These are phyloP conservation scores for Saturnispora bothae DNA, from an alignment of 805 yeast species.

Conservation along the genomic window DNA sequence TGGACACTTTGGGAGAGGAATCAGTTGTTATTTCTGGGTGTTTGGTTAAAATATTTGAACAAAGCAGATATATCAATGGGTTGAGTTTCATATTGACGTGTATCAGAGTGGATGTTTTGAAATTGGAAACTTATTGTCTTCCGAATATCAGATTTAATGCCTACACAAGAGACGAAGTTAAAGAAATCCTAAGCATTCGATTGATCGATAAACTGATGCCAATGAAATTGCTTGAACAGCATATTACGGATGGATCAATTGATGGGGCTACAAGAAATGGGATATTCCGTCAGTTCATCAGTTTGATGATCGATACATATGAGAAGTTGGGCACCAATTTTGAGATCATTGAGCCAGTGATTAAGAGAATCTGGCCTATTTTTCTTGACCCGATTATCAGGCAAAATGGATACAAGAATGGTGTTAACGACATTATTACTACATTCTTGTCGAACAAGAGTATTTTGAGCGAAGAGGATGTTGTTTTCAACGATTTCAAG, in stretches of 20 bases:
- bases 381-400: constrained; percentile 21
- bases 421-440: constrained; percentile 22
- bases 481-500: constrained; percentile 17
- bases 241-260: constrained; percentile 5
- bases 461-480: constrained; percentile 18
- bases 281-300: constrained; percentile 27
- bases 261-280: constrained; percentile 9
- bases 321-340: constrained; percentile 38
- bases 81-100: constrained; percentile 32
- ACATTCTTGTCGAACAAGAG: constrained; percentile 20
- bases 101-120: constrained; percentile 30
- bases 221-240: constrained; percentile 1
- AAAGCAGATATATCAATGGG: constrained; percentile 22
- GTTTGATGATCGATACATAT: constrained; percentile 36
- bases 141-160: constrained; percentile 33
- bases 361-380: constrained; percentile 23
- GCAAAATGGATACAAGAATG: constrained; percentile 13
- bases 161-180: constrained; percentile 29
- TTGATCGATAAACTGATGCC: constrained; percentile 14
- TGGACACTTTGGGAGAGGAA: too few species aligned
- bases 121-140: constrained; percentile 28
- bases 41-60: constrained; percentile 35
- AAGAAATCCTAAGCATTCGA: constrained; percentile 25
- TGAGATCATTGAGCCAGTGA: constrained; percentile 24
- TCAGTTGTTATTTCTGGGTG: too few species aligned